These are phyloP conservation scores for Malus hybrid DNA, from an alignment of 331 rosid species.

Conservation along the genomic window DNA sequence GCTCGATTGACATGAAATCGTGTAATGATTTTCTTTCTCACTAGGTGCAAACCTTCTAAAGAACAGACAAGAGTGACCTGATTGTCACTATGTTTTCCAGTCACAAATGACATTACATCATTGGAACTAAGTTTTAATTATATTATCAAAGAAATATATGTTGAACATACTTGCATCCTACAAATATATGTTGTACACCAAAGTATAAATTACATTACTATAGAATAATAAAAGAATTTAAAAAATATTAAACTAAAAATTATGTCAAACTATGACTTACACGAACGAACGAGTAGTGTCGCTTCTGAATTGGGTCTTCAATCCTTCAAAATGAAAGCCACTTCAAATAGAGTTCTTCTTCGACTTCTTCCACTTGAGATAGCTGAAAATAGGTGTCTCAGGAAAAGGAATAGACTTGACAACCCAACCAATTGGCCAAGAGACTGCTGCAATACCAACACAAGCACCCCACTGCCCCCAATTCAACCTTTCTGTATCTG, in stretches of 20 bases:
- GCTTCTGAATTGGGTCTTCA: not conserved
- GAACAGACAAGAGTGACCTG: too few relatives aligned
- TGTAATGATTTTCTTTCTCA: too few relatives aligned
- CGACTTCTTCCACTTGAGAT: not conserved
- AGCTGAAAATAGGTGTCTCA: slow-evolving; percentile 4
- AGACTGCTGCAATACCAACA: slow-evolving; percentile 1
- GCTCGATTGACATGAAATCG: too few relatives aligned
- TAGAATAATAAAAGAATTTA: not conserved
- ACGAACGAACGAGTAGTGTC: too few relatives aligned
- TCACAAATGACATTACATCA: too few relatives aligned
- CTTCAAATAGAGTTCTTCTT: not conserved
- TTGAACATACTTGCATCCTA: not conserved
- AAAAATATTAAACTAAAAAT: not conserved
- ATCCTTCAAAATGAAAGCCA: not conserved
- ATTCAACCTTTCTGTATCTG: slow-evolving; percentile 18
- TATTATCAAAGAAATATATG: too few relatives aligned
- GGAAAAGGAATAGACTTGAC: slow-evolving; percentile 23
- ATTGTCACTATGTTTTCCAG: too few relatives aligned
- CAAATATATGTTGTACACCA: not conserved
- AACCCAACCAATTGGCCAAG: slow-evolving; percentile 27
- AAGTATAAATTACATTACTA: not conserved
- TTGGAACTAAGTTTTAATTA: too few relatives aligned
- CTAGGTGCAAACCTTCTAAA: too few relatives aligned
- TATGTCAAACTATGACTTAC: too few relatives aligned
- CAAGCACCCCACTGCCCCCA: slow-evolving; percentile 19